Conservation (phyloP, 2,329 filamentous ascomycete genomes). For the Zymoseptoria ardabiliae region DNA sequence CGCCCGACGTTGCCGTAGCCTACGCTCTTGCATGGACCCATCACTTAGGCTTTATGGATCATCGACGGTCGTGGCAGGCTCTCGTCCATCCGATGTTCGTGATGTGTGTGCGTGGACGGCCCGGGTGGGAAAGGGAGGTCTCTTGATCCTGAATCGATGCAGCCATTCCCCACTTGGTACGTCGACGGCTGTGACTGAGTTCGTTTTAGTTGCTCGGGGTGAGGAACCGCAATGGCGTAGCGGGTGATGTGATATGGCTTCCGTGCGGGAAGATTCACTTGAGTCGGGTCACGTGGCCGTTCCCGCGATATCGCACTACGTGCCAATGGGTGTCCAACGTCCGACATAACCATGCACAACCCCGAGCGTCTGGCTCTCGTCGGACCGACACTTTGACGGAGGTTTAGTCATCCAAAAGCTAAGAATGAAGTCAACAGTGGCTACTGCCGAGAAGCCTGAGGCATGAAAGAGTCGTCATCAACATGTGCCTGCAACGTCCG, state of each 20-base stretch:
- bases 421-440: not conserved
- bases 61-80: constrained; percentile 35
- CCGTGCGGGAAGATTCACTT: not conserved
- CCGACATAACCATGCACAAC: not conserved
- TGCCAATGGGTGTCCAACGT: not conserved
- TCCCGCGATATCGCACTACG: not conserved
- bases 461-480: constrained; percentile 1
- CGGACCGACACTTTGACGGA: not conserved
- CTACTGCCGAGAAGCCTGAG: not conserved
- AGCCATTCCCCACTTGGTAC: not conserved
- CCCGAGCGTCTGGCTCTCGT: not conserved
- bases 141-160: not conserved
- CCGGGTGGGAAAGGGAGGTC: not conserved
- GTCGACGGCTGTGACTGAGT: not conserved
- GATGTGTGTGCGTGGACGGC: not conserved
- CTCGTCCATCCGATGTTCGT: constrained; percentile 38
- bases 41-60: constrained; percentile 14
- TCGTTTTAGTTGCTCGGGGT: not conserved
- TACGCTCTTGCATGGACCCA: not conserved
- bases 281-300: not conserved
- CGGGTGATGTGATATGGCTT: not conserved
- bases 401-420: not conserved
- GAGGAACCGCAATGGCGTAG: not conserved
- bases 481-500: constrained; percentile 2
- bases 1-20: constrained; percentile 18